phyloP scores from a whole-genome alignment of 108 stramenopile genomes.

The Mediolabrus comicus region DNA sequence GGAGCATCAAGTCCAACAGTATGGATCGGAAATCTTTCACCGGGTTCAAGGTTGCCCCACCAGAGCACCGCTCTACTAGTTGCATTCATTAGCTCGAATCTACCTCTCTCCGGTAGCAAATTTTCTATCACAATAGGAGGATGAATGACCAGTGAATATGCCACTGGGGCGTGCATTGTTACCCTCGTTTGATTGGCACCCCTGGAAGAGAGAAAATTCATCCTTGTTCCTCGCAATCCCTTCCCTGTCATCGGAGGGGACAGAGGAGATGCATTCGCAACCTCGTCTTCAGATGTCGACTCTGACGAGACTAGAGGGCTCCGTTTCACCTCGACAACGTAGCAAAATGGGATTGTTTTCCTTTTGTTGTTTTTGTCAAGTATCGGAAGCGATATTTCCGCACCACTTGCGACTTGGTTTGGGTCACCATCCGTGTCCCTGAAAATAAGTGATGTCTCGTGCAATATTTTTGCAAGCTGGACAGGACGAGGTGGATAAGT shows the following conservation, averaged over 20 bases:
- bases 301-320: conserved; percentile 58
- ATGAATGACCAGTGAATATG: conserved; percentile 85
- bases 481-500: conserved; percentile 69
- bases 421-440: conserved; percentile 46
- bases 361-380: conserved; percentile 31
- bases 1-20: conserved; percentile 89
- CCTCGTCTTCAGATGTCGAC: conserved; percentile 1
- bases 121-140: conserved; percentile 95
- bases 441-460: conserved; percentile 76
- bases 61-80: conserved; percentile 72
- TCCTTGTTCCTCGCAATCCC: conserved; percentile 17
- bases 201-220: conserved; percentile 10
- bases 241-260: conserved; percentile 22
- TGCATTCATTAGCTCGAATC: conserved; percentile 91
- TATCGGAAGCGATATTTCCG: conserved; percentile 80
- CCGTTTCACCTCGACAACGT: conserved; percentile 84
- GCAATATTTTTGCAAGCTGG: conserved; percentile 79
- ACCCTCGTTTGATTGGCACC: conserved; percentile 4
- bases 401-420: conserved; percentile 63
- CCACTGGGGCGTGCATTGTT: conserved; percentile 67
- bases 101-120: conserved; percentile 82
- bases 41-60: conserved; percentile 84
- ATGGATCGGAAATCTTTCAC: conserved; percentile 60
- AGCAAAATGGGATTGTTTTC: conserved; percentile 65
- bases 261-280: not conserved